Base-by-base conservation (phyloP, 148 eudicot species). In the Rhododendron molle region DNA sequence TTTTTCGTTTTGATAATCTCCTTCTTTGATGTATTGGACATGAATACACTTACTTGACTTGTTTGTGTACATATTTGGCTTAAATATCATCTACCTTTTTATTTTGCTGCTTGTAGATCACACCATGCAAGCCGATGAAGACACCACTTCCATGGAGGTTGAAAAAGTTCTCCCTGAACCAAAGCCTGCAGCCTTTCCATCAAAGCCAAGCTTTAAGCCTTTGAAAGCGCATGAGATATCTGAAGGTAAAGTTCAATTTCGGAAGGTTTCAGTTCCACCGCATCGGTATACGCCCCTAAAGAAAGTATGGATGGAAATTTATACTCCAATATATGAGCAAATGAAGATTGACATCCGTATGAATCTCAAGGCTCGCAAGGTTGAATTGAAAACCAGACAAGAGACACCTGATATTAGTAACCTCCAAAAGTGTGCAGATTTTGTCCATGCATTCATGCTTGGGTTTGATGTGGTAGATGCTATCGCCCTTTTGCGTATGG, bases 291-390 rank as follows among this genome's bases (percentile, higher is more conserved):
- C 60, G 1, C 60, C 60, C 6, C 60, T 54, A 54, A 54, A 54
- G 60, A 54, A 96, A 80, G 89, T 83, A 2, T 96, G 98, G 98
- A 85, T 93, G 89, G 98, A 96, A 21, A 93, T 96, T 83, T 96
- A 96, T 91, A 92, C 84, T 5, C 98, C 93, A 0, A 89, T 96
- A 20, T 92, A 87, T 60, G 94, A 96, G 38, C 91, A 96, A 36
- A 96, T 96, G 98, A 96, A 94, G 88, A 87, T 96, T 18, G 98
- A 96, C 86, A 88, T 94, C 32, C 94, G 97, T 28, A 96, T 96
- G 97, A 96, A 96, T 84, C 91, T 94, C 67, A 96, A 94, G 83
- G 81, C 90, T 28, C 91, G 94, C 32, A 89, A 91, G 44, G 97
- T 96, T 13, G 98, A 95, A 83, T 88, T 95, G 58, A 95, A 93